These are phyloP conservation scores for Solanum corneliomulleri DNA, from an alignment of 257 asterid genomes.

Conservation along the genomic window DNA sequence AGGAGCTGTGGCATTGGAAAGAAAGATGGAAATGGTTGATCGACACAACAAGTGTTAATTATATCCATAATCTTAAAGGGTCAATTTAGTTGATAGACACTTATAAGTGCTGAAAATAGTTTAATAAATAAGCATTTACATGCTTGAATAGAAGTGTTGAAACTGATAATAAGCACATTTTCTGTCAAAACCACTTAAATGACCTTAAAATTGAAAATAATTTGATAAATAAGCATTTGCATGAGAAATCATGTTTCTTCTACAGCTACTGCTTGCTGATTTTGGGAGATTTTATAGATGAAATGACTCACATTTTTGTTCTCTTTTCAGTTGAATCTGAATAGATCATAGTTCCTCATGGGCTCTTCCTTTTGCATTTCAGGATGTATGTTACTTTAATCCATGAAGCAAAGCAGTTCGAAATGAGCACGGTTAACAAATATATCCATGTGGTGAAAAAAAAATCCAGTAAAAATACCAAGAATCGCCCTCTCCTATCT, in stretches of 20 bases:
- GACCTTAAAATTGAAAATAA: neutral
- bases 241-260: neutral
- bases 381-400: constrained; percentile 46
- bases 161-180: neutral
- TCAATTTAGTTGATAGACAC: neutral
- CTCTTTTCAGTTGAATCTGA: neutral
- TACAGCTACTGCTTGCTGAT: neutral
- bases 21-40: neutral
- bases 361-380: constrained; percentile 10
- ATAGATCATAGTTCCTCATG: neutral
- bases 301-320: neutral
- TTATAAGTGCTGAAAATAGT: neutral
- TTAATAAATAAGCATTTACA: neutral
- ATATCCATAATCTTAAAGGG: neutral
- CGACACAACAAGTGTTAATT: neutral
- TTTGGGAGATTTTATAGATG: neutral
- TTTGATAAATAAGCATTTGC: neutral
- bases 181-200: neutral
- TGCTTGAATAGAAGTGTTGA: neutral
- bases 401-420: constrained; percentile 34
- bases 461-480: constrained; percentile 22
- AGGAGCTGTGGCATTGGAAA: neutral
- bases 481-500: constrained; percentile 45
- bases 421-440: constrained; percentile 24
- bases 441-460: constrained; percentile 33